phyloP scores from a whole-genome alignment of 2,329 filamentous ascomycete species.

The Clonostachys sp. region DNA sequence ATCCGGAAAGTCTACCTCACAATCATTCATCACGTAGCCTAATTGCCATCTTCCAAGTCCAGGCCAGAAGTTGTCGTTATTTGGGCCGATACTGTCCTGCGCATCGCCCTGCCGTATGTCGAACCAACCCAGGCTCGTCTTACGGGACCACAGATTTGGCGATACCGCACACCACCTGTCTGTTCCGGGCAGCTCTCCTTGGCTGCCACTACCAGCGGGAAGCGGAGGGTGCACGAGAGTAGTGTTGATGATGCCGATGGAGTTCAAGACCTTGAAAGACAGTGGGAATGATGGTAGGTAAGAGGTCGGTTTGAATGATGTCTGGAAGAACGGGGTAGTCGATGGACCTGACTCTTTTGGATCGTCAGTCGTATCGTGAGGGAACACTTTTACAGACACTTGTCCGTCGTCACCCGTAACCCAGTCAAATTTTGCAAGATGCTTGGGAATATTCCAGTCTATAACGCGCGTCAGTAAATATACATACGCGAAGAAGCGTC shows the following conservation, averaged over 20 bases:
- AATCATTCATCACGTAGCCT: slow-evolving; percentile 29
- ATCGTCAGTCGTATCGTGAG: slow-evolving; percentile 21
- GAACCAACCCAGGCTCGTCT: slow-evolving; percentile 36
- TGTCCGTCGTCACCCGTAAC: slow-evolving; percentile 16
- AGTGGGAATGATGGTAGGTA: slow-evolving; percentile 2
- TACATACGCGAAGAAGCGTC: not conserved
- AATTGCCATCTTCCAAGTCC: slow-evolving; percentile 37
- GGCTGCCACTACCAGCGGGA: slow-evolving; percentile 28
- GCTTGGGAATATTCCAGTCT: slow-evolving; percentile 54
- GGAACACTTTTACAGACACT: slow-evolving; percentile 29
- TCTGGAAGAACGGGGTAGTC: slow-evolving; percentile 29
- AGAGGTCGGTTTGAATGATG: slow-evolving; percentile 22
- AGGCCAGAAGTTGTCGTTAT: slow-evolving; percentile 39
- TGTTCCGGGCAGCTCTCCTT: slow-evolving; percentile 38
- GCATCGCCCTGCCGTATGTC: slow-evolving; percentile 31
- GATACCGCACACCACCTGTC: slow-evolving; percentile 35
- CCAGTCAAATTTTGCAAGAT: slow-evolving; percentile 45
- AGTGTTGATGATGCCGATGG: slow-evolving; percentile 19
- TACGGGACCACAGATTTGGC: slow-evolving; percentile 19
- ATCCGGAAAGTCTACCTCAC: slow-evolving; percentile 5
- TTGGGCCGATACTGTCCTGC: slow-evolving; percentile 8
- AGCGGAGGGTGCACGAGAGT: slow-evolving; percentile 44
- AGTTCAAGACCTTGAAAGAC: slow-evolving; percentile 1
- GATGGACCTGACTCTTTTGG: slow-evolving; percentile 15
- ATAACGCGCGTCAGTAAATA: not conserved